Conservation (phyloP, 1,139 yeast species). For the Zygosaccharomyces pseudobailii region DNA sequence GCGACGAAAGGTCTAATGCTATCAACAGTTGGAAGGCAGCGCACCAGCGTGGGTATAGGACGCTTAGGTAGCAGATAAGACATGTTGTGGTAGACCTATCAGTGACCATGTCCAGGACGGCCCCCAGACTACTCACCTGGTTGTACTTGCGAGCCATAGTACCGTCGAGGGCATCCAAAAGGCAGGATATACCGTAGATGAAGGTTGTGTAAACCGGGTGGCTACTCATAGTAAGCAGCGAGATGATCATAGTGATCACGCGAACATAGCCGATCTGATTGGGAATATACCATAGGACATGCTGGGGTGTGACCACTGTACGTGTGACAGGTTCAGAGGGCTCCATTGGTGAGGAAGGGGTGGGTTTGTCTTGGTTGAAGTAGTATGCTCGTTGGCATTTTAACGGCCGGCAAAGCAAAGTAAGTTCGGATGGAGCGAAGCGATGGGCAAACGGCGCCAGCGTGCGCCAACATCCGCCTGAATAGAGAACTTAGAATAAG, state of each 20-base stretch:
- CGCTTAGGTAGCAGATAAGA: slow-evolving; percentile 76
- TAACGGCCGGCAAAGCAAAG: background rate
- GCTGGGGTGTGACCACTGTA: slow-evolving; percentile 34
- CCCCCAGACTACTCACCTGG: slow-evolving; percentile 92
- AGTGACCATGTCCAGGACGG: slow-evolving; percentile 97
- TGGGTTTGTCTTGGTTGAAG: background rate
- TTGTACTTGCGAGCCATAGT: slow-evolving; percentile 85
- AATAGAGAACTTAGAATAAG: background rate
- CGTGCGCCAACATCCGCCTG: background rate
- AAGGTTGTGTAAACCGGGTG: slow-evolving; percentile 76
- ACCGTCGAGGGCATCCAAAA: slow-evolving; percentile 95
- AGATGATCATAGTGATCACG: slow-evolving; percentile 72
- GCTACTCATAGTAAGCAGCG: slow-evolving; percentile 74
- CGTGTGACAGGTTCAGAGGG: background rate
- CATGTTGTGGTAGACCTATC: slow-evolving; percentile 96
- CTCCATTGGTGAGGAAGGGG: background rate
- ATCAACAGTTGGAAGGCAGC: slow-evolving; percentile 77
- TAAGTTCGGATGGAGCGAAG: background rate
- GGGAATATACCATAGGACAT: slow-evolving; percentile 77
- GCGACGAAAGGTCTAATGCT: slow-evolving; percentile 88
- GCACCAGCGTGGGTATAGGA: slow-evolving; percentile 62
- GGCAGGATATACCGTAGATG: slow-evolving; percentile 81
- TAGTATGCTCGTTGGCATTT: background rate
- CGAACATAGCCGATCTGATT: slow-evolving; percentile 87
- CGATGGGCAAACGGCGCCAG: background rate